These are phyloP conservation scores for Cardamine chenopodiifolia DNA, from an alignment of 345 rosid species.

Conservation along the genomic window DNA sequence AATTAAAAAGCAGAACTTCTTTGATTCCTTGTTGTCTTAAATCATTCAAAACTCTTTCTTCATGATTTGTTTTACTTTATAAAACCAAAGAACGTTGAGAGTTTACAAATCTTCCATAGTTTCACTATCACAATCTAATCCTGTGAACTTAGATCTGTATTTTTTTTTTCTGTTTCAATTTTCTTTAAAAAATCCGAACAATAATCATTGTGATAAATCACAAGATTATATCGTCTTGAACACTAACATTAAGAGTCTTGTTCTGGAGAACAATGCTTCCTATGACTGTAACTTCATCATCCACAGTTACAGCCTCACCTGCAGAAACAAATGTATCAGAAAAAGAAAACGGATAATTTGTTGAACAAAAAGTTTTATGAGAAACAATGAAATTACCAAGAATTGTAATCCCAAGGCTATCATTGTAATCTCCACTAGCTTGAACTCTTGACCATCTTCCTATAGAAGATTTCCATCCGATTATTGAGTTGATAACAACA, in stretches of 20 bases:
- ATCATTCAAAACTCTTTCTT: background rate
- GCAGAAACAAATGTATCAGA: slow-evolving; percentile 35
- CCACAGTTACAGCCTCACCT: slow-evolving; percentile 85
- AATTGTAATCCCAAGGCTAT: slow-evolving; percentile 75
- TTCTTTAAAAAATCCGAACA: background rate
- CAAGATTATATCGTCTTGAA: slow-evolving; percentile 77
- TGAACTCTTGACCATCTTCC: slow-evolving; percentile 85
- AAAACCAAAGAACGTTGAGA: background rate
- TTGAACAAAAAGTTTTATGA: background rate
- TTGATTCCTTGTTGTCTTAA: background rate
- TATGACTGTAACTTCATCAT: slow-evolving; percentile 71
- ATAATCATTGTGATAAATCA: slow-evolving; percentile 28
- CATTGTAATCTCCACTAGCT: slow-evolving; percentile 75
- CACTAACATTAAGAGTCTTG: slow-evolving; percentile 61
- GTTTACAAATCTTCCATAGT: slow-evolving; percentile 16
- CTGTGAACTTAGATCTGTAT: slow-evolving; percentile 17
- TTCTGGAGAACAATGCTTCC: slow-evolving; percentile 85
- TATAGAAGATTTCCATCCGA: slow-evolving; percentile 84
- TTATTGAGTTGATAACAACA: slow-evolving; percentile 66
- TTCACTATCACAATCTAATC: background rate
- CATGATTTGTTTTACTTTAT: background rate
- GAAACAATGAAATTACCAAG: slow-evolving; percentile 53
- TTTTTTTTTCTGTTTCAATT: background rate
- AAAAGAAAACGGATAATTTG: background rate
- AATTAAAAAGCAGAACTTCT: background rate